Evolutionary conservation across 208 protist genomes (phyloP), one percentile per base, ranked within the genome.

Genomic region (Crithidia mellificae): DNA sequence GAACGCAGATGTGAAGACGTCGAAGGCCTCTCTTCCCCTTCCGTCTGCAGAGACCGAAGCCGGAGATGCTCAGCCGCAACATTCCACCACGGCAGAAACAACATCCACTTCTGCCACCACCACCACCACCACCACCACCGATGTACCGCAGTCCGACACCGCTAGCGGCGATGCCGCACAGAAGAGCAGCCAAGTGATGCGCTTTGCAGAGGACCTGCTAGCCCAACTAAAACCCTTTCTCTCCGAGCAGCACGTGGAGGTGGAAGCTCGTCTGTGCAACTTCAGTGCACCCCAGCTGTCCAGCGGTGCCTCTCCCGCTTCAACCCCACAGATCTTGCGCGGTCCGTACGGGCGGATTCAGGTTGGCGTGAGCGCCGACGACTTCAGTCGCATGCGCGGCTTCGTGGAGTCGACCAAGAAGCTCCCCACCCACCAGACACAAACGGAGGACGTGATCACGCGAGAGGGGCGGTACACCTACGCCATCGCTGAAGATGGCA

Each of bases 241-340:
- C 20, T 66, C 30, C 2, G 63, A 72, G n/a, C 38, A 61, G 11
- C 54, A 78, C 34, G 25, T 92, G 24, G 89, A 94, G 70, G 58
- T 94, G 20, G 86, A 94, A 68, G 72, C 83, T 12, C 85, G 89
- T 4, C 66, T 94, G 14, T 91, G 88, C 54, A 61, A 44, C 14
- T 72, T 90, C 41, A 55, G 44, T 55, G 63, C 44, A 14, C 56
- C 58, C 1, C 27, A 53, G 7, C 41, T 30, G 2, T 34, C 29
- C 6, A 11, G 8, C 29, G 47, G 38, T 6, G 7, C 34, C 32
- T 7, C 34, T 11, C 39, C 50, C 17, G 54, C 54, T 2, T 47
- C 57, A 15, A 47, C 47, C 0, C 52, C 57, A 19, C 58, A 59
- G 25, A 38, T 77, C 14, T 1, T 72, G 20, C 25, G 5, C 2